Percentiles rank a stretch among this genome's conserved stretches.
These are phyloP conservation scores for Persicaria tinctoria DNA, from an alignment of 148 eudicot species.

Conservation along the genomic window DNA sequence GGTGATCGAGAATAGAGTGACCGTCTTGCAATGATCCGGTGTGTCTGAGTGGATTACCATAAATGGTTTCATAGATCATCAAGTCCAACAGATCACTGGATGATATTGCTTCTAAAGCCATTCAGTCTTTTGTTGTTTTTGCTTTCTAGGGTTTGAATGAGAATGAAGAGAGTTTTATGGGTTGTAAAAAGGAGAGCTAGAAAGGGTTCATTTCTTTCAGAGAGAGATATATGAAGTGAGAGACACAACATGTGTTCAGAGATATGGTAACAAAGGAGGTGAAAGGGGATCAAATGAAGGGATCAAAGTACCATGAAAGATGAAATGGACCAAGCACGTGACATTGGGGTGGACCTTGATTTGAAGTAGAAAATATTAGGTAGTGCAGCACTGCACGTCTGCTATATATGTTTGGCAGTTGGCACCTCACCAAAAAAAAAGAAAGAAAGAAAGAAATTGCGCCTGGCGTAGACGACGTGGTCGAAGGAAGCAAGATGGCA, in stretches of 20 bases:
- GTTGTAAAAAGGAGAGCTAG: not conserved
- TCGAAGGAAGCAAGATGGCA: too few relatives aligned
- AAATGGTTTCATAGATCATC: constrained; percentile 49
- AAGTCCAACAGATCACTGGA: constrained; percentile 54
- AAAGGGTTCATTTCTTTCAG: not conserved
- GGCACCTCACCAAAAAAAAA: too few relatives aligned
- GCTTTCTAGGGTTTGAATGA: not conserved
- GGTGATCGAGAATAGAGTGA: not conserved
- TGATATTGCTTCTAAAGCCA: constrained; percentile 70
- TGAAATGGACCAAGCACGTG: not conserved
- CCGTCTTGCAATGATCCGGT: not conserved
- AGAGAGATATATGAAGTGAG: not conserved
- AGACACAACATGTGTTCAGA: not conserved
- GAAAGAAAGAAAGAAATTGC: too few relatives aligned
- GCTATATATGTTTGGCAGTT: too few relatives aligned
- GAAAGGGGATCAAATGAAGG: not conserved
- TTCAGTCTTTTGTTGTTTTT: constrained; percentile 9
- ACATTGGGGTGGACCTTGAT: not conserved
- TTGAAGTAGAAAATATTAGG: not conserved
- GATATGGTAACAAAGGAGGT: not conserved
- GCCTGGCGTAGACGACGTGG: too few relatives aligned
- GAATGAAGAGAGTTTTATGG: not conserved
- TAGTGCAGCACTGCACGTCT: too few relatives aligned
- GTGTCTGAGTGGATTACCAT: constrained; percentile 15
- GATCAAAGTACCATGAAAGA: not conserved